A percentile compares a stretch with the other conserved stretches of the same genome.
Evolutionary conservation across 805 yeast genomes (phyloP).

Genomic region (Aciculoconidium aculeatum): DNA sequence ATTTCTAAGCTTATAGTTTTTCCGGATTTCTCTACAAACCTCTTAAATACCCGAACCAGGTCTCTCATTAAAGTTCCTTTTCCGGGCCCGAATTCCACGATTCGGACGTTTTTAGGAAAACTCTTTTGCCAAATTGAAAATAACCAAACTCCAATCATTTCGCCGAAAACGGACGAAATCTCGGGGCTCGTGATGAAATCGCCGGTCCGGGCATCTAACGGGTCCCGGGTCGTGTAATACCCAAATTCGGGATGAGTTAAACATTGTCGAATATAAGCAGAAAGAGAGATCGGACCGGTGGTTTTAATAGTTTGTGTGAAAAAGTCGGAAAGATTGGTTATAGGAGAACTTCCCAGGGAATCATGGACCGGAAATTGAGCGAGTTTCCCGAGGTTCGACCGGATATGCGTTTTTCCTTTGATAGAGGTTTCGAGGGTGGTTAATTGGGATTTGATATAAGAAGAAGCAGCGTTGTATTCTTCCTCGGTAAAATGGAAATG

Average conservation of each 20-base stretch:
- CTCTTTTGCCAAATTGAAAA: conserved; percentile 54
- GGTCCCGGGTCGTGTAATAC: conserved; percentile 73
- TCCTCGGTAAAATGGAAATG: conserved; percentile 33
- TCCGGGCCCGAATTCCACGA: conserved; percentile 84
- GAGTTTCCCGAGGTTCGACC: conserved; percentile 32
- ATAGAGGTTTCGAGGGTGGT: conserved; percentile 27
- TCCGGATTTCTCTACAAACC: conserved; percentile 23
- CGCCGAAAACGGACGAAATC: conserved; percentile 83
- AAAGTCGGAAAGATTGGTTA: conserved; percentile 28
- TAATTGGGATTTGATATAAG: conserved; percentile 26
- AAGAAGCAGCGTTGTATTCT: conserved; percentile 36
- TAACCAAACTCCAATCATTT: conserved; percentile 73
- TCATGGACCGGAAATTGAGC: conserved; percentile 28
- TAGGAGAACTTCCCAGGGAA: conserved; percentile 9
- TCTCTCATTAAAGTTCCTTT: conserved; percentile 75
- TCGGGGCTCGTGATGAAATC: conserved; percentile 87
- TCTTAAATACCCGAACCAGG: conserved; percentile 43
- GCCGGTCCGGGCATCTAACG: conserved; percentile 55
- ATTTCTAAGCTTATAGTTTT: conserved; percentile 33
- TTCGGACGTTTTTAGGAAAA: conserved; percentile 41
- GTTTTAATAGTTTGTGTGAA: conserved; percentile 49
- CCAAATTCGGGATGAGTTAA: conserved; percentile 73
- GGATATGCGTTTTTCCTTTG: conserved; percentile 30
- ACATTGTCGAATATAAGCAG: conserved; percentile 77
- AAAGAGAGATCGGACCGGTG: conserved; percentile 71